Percentiles rank a stretch among this genome's conserved stretches.
Evolutionary conservation across 2,329 filamentous ascomycete species (phyloP).

Genomic region (Colletotrichum coccodes): DNA sequence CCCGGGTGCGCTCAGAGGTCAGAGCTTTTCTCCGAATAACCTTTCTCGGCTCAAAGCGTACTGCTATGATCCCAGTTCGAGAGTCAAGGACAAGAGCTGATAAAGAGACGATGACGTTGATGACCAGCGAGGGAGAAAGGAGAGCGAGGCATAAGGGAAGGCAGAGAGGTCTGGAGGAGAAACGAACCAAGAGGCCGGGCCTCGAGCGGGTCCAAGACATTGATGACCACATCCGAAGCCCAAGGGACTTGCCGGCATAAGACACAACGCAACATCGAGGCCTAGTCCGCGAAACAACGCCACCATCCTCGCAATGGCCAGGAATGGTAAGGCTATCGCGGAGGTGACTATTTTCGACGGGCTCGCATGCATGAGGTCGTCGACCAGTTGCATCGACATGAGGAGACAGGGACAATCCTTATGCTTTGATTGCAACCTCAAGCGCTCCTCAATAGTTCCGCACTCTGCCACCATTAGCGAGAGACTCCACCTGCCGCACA

Average conservation of each 20-base stretch:
- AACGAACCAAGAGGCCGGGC: neutral
- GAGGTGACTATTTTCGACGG: neutral
- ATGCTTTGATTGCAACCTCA: too few species aligned
- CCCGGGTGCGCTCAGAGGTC: neutral
- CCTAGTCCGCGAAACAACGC: constrained; percentile 4
- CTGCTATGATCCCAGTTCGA: neutral
- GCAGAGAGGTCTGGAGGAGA: neutral
- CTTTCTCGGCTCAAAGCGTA: neutral
- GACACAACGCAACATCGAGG: neutral
- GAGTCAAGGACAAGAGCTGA: neutral
- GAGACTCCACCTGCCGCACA: neutral
- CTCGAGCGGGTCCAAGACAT: neutral
- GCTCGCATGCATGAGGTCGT: neutral
- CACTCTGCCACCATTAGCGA: neutral
- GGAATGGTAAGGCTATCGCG: neutral
- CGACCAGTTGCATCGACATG: neutral
- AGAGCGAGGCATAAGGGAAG: neutral
- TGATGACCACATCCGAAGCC: neutral
- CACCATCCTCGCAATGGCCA: neutral
- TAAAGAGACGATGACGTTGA: neutral
- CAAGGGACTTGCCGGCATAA: neutral
- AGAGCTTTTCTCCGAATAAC: neutral
- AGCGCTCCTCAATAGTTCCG: neutral
- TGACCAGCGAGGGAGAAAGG: neutral
- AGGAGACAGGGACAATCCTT: neutral